Conservation (phyloP, 2,329 filamentous ascomycete genomes). For the Diplodia corticola region DNA sequence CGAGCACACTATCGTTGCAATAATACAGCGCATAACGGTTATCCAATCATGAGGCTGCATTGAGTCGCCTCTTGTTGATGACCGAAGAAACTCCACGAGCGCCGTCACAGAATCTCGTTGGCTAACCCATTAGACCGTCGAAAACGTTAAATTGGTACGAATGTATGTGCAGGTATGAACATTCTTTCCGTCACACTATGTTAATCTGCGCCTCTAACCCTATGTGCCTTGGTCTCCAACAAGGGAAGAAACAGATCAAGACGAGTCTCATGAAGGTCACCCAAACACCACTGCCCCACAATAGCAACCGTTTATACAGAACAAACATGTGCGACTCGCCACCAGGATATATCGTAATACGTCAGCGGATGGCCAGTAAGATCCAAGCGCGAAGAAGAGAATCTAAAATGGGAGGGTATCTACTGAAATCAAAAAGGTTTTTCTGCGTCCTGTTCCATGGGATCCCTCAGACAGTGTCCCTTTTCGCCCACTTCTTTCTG, state of each 20-base stretch:
- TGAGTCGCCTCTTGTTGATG: too few species aligned
- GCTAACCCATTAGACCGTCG: too few species aligned
- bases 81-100: too few species aligned
- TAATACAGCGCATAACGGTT: too few species aligned
- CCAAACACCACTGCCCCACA: background rate
- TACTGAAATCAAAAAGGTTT: slow-evolving; percentile 15
- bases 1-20: background rate
- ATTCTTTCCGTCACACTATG: background rate
- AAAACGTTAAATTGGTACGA: background rate
- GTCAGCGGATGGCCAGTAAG: background rate
- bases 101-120: too few species aligned
- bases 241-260: background rate
- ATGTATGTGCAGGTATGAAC: background rate
- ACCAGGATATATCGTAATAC: background rate
- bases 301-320: background rate
- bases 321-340: background rate
- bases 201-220: background rate
- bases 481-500: slow-evolving; percentile 30
- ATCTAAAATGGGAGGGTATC: slow-evolving; percentile 1
- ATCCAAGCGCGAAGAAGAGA: background rate
- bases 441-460: slow-evolving; percentile 24
- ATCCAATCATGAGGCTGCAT: too few species aligned
- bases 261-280: background rate
- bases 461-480: slow-evolving; percentile 31
- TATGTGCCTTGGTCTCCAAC: background rate